A percentile compares a stretch with the other conserved stretches of the same genome.
These are phyloP conservation scores for Dillenia turbinata DNA, from an alignment of 164 flowering plant species.

Conservation along the genomic window DNA sequence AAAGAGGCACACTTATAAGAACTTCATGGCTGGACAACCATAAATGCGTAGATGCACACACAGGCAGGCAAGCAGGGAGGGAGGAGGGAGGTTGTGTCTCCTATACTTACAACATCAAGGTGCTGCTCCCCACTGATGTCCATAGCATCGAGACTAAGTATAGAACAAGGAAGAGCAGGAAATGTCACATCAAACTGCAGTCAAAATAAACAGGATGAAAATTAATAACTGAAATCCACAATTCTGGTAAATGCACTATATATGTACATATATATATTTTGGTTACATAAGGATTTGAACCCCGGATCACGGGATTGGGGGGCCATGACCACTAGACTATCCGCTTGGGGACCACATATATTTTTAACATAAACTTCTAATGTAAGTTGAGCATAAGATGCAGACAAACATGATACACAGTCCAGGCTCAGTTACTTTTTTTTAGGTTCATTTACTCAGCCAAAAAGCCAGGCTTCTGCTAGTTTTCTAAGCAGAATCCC, in stretches of 20 bases:
- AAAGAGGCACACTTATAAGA: not conserved
- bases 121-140: conserved; percentile 90
- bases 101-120: conserved; percentile 60
- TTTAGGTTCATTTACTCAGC: not conserved
- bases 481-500: too few species aligned
- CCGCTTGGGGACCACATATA: too few species aligned
- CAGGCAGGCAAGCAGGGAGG: not conserved
- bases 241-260: not conserved
- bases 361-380: not conserved
- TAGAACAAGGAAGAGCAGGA: conserved; percentile 66
- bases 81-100: not conserved
- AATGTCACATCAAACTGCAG: conserved; percentile 87
- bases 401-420: too few species aligned
- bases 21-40: not conserved
- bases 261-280: not conserved
- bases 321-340: too few species aligned
- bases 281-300: too few species aligned
- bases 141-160: conserved; percentile 76
- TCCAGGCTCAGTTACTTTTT: too few species aligned
- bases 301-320: too few species aligned
- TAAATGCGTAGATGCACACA: not conserved
- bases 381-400: too few species aligned
- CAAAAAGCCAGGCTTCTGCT: not conserved
- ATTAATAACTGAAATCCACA: not conserved
- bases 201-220: not conserved